phyloP scores from a whole-genome alignment of 2,329 filamentous ascomycete genomes.

The Balansia obtecta region DNA sequence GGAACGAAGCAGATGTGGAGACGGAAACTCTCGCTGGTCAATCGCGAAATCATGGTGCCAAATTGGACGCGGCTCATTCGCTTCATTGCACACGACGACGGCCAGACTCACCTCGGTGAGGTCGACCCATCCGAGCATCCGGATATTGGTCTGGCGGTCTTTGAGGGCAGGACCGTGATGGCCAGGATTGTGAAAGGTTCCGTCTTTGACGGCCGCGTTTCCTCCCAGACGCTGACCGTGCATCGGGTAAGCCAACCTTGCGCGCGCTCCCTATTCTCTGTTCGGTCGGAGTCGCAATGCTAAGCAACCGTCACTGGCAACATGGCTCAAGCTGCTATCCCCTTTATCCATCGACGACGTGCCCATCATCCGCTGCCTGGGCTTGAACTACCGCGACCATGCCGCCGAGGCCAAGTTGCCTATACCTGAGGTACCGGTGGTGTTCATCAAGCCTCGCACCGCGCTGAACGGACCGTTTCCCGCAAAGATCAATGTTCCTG shows the following conservation, averaged over 20 bases:
- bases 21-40: background rate
- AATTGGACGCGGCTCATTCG: slow-evolving; percentile 27
- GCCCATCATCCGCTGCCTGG: slow-evolving; percentile 30
- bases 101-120: slow-evolving; percentile 26
- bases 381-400: slow-evolving; percentile 32
- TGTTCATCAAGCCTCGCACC: slow-evolving; percentile 28
- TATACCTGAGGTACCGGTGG: slow-evolving; percentile 22
- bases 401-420: slow-evolving; percentile 24
- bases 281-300: background rate
- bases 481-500: slow-evolving; percentile 17
- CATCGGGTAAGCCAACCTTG: background rate
- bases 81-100: slow-evolving; percentile 28
- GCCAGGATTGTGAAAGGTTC: slow-evolving; percentile 1
- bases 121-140: slow-evolving; percentile 17
- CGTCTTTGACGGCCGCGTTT: slow-evolving; percentile 1
- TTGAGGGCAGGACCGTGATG: background rate
- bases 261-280: background rate
- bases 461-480: slow-evolving; percentile 21
- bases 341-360: slow-evolving; percentile 23
- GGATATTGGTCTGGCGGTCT: slow-evolving; percentile 10
- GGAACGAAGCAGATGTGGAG: background rate
- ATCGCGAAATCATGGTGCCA: slow-evolving; percentile 6
- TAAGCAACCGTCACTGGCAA: background rate
- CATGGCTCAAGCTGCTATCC: slow-evolving; percentile 15
- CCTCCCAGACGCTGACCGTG: background rate